A percentile compares a stretch with the other conserved stretches of the same genome.
These are phyloP conservation scores for Sugiyamaella paludigena DNA, from an alignment of 1,139 yeast species.

Conservation along the genomic window DNA sequence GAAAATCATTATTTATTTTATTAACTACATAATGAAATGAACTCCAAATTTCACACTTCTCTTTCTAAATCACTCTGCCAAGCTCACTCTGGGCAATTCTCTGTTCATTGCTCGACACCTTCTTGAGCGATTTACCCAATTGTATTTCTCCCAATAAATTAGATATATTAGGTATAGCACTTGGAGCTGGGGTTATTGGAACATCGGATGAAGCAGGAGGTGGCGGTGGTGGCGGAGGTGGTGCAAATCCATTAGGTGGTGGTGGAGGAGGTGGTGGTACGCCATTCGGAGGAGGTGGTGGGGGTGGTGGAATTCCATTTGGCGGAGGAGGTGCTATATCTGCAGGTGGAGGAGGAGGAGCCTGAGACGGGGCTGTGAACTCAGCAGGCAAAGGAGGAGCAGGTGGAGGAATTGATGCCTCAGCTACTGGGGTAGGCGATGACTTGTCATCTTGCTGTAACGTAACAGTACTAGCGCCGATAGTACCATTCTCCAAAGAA, in stretches of 20 bases:
- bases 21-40: background rate
- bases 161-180: slow-evolving; percentile 43
- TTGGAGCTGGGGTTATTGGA: slow-evolving; percentile 30
- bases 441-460: too few relatives aligned
- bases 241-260: slow-evolving; percentile 25
- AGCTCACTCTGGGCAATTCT: slow-evolving; percentile 45
- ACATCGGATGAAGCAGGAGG: slow-evolving; percentile 33
- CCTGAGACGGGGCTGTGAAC: slow-evolving; percentile 19
- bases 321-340: slow-evolving; percentile 28
- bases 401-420: slow-evolving; percentile 2
- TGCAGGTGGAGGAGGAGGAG: slow-evolving; percentile 21
- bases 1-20: slow-evolving; percentile 2
- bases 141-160: slow-evolving; percentile 57
- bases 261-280: slow-evolving; percentile 16
- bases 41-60: background rate
- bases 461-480: background rate
- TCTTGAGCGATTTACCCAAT: slow-evolving; percentile 51
- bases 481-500: slow-evolving; percentile 14
- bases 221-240: slow-evolving; percentile 38
- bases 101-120: slow-evolving; percentile 49
- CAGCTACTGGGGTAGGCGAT: slow-evolving; percentile 2
- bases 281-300: slow-evolving; percentile 28
- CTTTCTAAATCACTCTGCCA: slow-evolving; percentile 49
- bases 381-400: slow-evolving; percentile 23
- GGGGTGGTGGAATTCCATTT: slow-evolving; percentile 22